Conservation (phyloP, 2,329 filamentous ascomycete species). For the Xylaria sp. region DNA sequence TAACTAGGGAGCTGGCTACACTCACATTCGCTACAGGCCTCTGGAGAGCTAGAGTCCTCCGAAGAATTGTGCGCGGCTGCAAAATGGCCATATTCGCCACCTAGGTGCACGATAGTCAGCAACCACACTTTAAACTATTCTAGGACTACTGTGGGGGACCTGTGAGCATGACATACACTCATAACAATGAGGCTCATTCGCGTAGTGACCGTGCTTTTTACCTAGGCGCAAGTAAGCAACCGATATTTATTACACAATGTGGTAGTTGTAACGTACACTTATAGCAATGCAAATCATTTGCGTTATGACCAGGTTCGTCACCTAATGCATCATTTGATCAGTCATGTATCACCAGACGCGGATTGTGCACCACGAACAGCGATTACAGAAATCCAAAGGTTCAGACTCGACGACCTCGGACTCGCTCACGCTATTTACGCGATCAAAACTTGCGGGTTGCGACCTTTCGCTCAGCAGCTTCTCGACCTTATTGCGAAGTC, state of each 20-base stretch:
- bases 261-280: background rate
- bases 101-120: background rate
- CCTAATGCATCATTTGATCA: background rate
- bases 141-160: too few species aligned
- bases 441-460: background rate
- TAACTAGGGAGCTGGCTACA: too few species aligned
- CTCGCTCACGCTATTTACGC: background rate
- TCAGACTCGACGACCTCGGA: background rate
- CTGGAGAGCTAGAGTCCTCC: background rate
- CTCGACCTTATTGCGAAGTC: slow-evolving; percentile 18
- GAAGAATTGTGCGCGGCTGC: background rate
- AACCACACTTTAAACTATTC: background rate
- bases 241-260: background rate
- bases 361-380: background rate
- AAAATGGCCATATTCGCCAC: slow-evolving; percentile 5
- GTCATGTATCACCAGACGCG: background rate
- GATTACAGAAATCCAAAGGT: background rate
- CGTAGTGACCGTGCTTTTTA: slow-evolving; percentile 1
- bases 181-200: slow-evolving; percentile 6
- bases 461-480: background rate
- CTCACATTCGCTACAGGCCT: background rate
- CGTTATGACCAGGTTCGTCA: slow-evolving; percentile 5
- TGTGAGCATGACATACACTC: background rate
- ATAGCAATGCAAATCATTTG: slow-evolving; percentile 3
- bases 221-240: background rate